Base-by-base conservation (phyloP, 78 protist genomes). In the Dictyostelium purpureum region DNA sequence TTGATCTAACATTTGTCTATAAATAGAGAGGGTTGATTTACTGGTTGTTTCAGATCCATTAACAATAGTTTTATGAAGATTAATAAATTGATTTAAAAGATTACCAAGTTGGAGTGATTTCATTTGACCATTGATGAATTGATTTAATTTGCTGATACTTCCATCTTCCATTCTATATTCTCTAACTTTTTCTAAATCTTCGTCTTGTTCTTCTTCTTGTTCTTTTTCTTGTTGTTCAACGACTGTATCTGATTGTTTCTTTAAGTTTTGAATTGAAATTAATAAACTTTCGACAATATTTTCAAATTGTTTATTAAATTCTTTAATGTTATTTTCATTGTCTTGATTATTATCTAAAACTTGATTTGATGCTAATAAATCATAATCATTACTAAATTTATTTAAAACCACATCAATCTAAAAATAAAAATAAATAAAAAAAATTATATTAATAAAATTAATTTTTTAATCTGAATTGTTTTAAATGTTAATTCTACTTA, bases 111-210 rank as follows among this genome's bases (percentile, higher is more conserved):
- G 43, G 10, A 85, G n/a, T 24, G 66, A 31, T 12, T 54, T 43
- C 16, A 59, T 31, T 45, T 85, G 80, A 24, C 59, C 45, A 14
- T 63, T 35, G 16, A 85, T 42, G 47, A 33, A 61, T 57, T 40
- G 28, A 45, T 45, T 9, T n/a, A 85, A 31, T 57, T 85, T 85
- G 0, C 49, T 7, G 59, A 85, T 74, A 45, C 45, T 45, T 12
- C 92, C 92, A 70, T 85, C 82, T 47, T 56, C 52, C 21, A 85
- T 61, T 11, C 51, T 38, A 73, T 73, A 73, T 42, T 83, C 90
- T 45, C 59, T 73, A 38, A 63, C 71, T 31, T 7, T 19, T 40
- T 35, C 33, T 19, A 26, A 35, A 12, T 52, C 66, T 51, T 75
- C 61, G 28, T 35, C 19, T 18, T 81, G 70, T 1, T 33, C 21